These are phyloP conservation scores for Vanderwaltozyma verrucispora DNA, from an alignment of 805 yeast genomes.

Conservation along the genomic window DNA sequence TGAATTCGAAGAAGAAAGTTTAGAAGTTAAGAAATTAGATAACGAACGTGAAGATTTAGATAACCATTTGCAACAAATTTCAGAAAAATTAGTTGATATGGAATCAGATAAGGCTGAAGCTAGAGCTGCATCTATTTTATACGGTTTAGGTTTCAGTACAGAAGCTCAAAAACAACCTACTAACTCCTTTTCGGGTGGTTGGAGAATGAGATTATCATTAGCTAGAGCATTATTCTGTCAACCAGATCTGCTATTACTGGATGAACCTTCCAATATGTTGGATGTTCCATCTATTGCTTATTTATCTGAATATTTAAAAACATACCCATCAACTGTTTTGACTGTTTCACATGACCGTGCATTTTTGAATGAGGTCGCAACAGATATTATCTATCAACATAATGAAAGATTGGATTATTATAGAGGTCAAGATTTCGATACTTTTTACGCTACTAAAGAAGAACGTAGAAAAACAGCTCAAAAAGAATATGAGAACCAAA, in stretches of 20 bases:
- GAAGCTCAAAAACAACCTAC: conserved; percentile 79
- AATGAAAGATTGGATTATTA: conserved; percentile 95
- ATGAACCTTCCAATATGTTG: conserved; percentile 99
- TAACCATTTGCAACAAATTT: conserved; percentile 64
- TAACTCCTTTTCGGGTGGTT: conserved; percentile 96
- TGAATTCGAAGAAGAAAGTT: conserved; percentile 66
- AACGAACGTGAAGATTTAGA: conserved; percentile 85
- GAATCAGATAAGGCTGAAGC: conserved; percentile 97
- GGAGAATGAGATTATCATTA: conserved; percentile 99
- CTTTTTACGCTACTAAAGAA: conserved; percentile 86
- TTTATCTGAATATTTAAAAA: conserved; percentile 78
- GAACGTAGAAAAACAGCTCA: conserved; percentile 89
- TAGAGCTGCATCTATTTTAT: conserved; percentile 87
- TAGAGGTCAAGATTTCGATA: conserved; percentile 86
- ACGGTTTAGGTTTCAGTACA: conserved; percentile 86
- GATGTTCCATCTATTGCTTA: conserved; percentile 98
- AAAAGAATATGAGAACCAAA: conserved; percentile 94
- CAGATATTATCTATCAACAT: conserved; percentile 96
- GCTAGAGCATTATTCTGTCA: conserved; percentile 97
- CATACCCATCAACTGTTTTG: conserved; percentile 84
- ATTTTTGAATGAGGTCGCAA: conserved; percentile 93
- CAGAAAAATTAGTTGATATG: conserved; percentile 79
- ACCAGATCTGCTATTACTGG: conserved; percentile 85
- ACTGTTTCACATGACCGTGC: conserved; percentile 98
- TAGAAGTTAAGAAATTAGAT: conserved; percentile 70